phyloP scores from a whole-genome alignment of 2,329 filamentous ascomycete genomes.

The Ambrosiella beaveri region DNA sequence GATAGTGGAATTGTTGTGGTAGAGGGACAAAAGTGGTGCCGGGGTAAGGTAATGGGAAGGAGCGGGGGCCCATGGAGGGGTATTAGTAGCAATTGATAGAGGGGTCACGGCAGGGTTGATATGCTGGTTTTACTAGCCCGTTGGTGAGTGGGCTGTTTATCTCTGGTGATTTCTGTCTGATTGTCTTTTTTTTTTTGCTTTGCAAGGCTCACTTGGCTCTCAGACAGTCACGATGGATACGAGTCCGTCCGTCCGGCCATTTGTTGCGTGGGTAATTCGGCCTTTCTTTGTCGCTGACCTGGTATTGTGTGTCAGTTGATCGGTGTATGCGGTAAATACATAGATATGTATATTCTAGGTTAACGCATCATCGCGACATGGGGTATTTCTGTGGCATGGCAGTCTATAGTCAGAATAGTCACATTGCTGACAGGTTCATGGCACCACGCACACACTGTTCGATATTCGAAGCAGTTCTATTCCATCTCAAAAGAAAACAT shows the following conservation, averaged over 20 bases:
- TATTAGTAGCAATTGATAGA: neutral
- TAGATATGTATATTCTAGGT: too few species aligned
- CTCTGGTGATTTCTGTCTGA: neutral
- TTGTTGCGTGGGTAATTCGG: neutral
- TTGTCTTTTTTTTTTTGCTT: neutral
- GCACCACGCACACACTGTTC: too few species aligned
- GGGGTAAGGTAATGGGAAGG: neutral
- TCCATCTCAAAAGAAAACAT: too few species aligned
- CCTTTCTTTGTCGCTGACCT: neutral
- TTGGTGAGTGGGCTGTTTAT: neutral
- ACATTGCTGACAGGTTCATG: too few species aligned
- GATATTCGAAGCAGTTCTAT: too few species aligned
- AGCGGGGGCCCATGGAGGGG: neutral
- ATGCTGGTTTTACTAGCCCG: neutral
- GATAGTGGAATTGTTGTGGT: neutral
- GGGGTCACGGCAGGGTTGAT: neutral
- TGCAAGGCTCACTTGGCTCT: neutral
- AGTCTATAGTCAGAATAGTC: too few species aligned
- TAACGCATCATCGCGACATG: too few species aligned
- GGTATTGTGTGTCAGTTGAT: neutral
- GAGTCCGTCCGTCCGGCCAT: neutral
- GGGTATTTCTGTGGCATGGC: too few species aligned
- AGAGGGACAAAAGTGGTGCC: neutral
- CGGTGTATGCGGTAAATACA: too few species aligned
- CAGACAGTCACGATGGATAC: too few species aligned